Evolutionary conservation across 2,329 filamentous ascomycete species (phyloP).

Genomic region (Alternaria dauci): DNA sequence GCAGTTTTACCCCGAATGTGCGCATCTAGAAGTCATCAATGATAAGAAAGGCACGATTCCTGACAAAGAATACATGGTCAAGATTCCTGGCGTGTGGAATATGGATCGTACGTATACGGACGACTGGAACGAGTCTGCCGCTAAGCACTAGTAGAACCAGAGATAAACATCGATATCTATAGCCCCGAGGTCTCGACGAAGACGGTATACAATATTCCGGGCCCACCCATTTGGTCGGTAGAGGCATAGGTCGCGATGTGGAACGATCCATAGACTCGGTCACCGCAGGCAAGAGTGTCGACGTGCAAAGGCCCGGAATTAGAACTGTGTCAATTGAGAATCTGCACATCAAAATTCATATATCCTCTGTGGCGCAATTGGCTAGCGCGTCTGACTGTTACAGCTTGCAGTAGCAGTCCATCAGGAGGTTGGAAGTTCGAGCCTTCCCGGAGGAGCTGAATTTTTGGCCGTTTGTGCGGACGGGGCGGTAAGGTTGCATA

Average conservation of each 20-base stretch:
- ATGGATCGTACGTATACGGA: slow-evolving; percentile 37
- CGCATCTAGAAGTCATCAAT: slow-evolving; percentile 37
- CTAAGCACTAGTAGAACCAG: slow-evolving; percentile 34
- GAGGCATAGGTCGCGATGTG: neutral
- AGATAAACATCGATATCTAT: slow-evolving; percentile 45
- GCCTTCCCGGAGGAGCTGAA: slow-evolving; percentile 42
- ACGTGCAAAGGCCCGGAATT: neutral
- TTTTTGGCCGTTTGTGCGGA: neutral
- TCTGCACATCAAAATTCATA: slow-evolving; percentile 1
- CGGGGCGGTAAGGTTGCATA: neutral
- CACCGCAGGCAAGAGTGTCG: neutral
- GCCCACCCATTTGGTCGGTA: slow-evolving; percentile 24
- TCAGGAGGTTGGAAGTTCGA: slow-evolving; percentile 48
- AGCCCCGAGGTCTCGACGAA: slow-evolving; percentile 25
- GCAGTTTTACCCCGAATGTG: slow-evolving; percentile 45
- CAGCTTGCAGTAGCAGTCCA: slow-evolving; percentile 20
- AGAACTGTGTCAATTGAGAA: neutral
- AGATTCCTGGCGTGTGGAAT: slow-evolving; percentile 43
- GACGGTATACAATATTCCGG: slow-evolving; percentile 33
- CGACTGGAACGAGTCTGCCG: neutral
- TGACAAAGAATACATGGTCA: slow-evolving; percentile 31
- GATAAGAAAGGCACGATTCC: slow-evolving; percentile 18
- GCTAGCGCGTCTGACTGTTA: slow-evolving; percentile 71
- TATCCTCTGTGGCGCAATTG: slow-evolving; percentile 58
- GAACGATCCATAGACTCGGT: neutral